phyloP scores from a whole-genome alignment of 1,284 basidiomycete genomes.

The Gomphus bonarii region DNA sequence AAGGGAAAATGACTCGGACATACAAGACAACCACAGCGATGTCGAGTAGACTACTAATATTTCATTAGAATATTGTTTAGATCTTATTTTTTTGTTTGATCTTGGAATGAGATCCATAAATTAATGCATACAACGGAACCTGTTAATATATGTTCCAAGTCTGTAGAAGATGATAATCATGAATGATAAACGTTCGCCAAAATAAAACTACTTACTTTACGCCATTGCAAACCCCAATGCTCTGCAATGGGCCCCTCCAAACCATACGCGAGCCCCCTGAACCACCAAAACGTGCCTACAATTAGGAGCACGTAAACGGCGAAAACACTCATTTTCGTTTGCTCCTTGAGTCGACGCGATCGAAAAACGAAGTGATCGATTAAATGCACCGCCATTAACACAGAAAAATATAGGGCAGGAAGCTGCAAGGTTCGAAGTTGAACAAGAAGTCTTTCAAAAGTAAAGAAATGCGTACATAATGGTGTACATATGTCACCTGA shows the following conservation, averaged over 20 bases:
- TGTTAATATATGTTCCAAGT: conserved; percentile 31
- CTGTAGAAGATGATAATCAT: conserved; percentile 17
- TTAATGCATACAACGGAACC: neutral
- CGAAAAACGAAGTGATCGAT: conserved; percentile 89
- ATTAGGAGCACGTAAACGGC: conserved; percentile 49
- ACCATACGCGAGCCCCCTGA: conserved; percentile 81
- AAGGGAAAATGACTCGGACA: neutral
- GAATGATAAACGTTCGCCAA: neutral
- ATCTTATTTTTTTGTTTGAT: neutral
- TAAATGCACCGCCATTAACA: conserved; percentile 84
- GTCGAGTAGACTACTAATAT: neutral
- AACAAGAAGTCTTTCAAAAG: neutral
- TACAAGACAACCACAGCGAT: neutral
- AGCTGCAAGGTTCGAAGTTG: conserved; percentile 42
- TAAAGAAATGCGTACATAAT: conserved; percentile 50
- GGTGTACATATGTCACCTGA: conserved; percentile 77
- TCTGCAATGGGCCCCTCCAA: conserved; percentile 77
- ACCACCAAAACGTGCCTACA: conserved; percentile 86
- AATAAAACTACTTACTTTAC: conserved; percentile 44
- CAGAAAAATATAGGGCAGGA: conserved; percentile 92
- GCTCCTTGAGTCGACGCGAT: conserved; percentile 47
- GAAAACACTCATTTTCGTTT: conserved; percentile 69
- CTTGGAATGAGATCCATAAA: neutral
- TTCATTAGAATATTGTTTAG: neutral
- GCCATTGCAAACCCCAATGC: conserved; percentile 73